Percentiles rank a stretch among this genome's conserved stretches.
Conservation (phyloP, 768 basidiomycete species). For the Hygrocybe coccinea region DNA sequence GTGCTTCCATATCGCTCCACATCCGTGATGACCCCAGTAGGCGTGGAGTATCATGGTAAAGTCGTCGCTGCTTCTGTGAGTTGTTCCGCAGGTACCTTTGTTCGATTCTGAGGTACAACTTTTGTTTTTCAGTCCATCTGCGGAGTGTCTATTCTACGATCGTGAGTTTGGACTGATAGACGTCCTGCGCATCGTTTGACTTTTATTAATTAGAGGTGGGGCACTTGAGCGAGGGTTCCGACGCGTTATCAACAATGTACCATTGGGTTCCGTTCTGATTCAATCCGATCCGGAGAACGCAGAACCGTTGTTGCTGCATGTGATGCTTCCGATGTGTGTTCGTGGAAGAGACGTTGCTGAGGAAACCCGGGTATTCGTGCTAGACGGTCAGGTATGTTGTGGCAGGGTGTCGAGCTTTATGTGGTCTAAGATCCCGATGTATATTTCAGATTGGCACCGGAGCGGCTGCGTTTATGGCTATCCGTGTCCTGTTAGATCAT, state of each 20-base stretch:
- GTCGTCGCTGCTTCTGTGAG: conserved; percentile 56
- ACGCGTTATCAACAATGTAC: conserved; percentile 79
- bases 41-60: conserved; percentile 52
- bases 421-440: neutral
- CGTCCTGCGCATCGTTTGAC: neutral
- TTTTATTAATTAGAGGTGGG: conserved; percentile 58
- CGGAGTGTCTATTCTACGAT: conserved; percentile 85
- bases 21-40: conserved; percentile 64
- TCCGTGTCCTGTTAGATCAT: conserved; percentile 89
- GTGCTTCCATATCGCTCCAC: conserved; percentile 67
- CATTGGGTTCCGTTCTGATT: conserved; percentile 84
- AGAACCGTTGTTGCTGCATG: conserved; percentile 83
- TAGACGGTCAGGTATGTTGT: conserved; percentile 74
- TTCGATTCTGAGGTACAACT: neutral
- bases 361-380: conserved; percentile 76
- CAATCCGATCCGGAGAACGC: conserved; percentile 82
- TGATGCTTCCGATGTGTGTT: conserved; percentile 70
- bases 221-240: conserved; percentile 88
- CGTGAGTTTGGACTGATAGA: conserved; percentile 48
- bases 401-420: neutral
- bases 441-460: conserved; percentile 78
- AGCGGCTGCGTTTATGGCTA: conserved; percentile 91
- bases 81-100: neutral
- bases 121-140: conserved; percentile 55
- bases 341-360: conserved; percentile 60